Evolutionary conservation across 805 yeast genomes (phyloP), one percentile per base, ranked within the genome.

Genomic region (Lachancea meyersii): DNA sequence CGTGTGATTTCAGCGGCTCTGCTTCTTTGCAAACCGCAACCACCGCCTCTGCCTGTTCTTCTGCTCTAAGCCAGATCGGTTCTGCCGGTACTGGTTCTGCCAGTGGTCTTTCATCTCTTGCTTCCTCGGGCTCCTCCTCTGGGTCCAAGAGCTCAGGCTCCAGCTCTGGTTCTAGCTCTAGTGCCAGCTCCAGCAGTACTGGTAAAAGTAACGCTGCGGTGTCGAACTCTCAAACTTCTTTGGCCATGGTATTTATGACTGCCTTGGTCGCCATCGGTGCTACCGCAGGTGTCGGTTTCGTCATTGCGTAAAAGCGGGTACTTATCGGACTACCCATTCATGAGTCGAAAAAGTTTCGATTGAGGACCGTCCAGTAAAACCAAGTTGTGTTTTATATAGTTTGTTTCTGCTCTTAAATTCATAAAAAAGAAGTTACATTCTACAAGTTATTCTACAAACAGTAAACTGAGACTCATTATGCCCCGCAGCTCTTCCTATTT

Each of bases 1-100:
- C 83, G 39, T 82, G 89, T 72, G 73, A 71, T 59, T 83, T 83
- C 65, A 65, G 69, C 48, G 91, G 91, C 46, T 76, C 86, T 39
- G 87, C 86, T 39, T 55, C 80, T 35, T 51, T 80, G 54, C 66
- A 67, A 44, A 35, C 50, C 28, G 76, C 75, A 30, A 51, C 76
- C 35, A 71, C 79, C 30, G 75, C 72, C 34, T 67, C 76, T 32
- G 59, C 73, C 14, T 82, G 88, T 68, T 53, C 77, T 16, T 69
- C 83, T 38, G 68, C 72, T 52, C 60, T 86, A 51, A 62, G 66
- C 18, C 74, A 79, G 52, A 88, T 89, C 52, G 94, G 94, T 60
- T 48, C 73, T 47, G 72, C 74, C 39, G 95, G 94, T 62, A 60
- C 78, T 44, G 86, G 87, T 44, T 48, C 77, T 22, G 70, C 80